Conservation (phyloP, 139 green algal species). For the Chlorokybus atmophyticus region DNA sequence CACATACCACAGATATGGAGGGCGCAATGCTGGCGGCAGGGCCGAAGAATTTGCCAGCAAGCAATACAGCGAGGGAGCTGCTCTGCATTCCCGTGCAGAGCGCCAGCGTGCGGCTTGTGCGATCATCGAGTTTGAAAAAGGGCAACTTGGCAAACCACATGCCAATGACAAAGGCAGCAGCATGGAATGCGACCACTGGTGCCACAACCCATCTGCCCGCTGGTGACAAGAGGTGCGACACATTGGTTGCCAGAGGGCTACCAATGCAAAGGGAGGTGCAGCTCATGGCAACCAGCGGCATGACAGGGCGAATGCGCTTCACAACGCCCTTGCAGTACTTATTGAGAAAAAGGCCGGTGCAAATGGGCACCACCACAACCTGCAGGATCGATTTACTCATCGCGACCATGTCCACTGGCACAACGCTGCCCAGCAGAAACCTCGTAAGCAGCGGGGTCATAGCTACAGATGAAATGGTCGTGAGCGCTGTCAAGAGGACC, state of each 20-base stretch:
- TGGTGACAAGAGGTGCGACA: neutral
- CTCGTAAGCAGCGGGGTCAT: conserved; percentile 22
- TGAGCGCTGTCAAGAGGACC: conserved; percentile 30
- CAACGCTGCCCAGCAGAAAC: conserved; percentile 21
- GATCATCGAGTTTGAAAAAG: too few species aligned
- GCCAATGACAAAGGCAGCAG: neutral
- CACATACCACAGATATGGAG: too few species aligned
- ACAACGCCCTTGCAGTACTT: neutral
- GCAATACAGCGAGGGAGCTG: conserved; percentile 18
- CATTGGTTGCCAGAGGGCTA: neutral
- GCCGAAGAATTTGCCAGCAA: conserved; percentile 10
- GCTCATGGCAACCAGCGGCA: conserved; percentile 4
- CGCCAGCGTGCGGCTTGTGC: neutral
- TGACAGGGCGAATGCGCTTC: neutral
- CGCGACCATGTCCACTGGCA: conserved; percentile 20
- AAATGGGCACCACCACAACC: conserved; percentile 27
- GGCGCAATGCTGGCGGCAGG: too few species aligned
- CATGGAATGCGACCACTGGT: neutral
- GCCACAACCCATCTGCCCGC: neutral
- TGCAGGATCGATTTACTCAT: conserved; percentile 25
- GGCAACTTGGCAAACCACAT: neutral
- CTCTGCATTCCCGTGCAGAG: conserved; percentile 25
- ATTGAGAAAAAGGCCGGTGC: conserved; percentile 7
- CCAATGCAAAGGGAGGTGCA: conserved; percentile 3
- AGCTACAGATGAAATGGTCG: conserved; percentile 16